phyloP scores from a whole-genome alignment of 176 grass and related monocot species.

The Hsuehochloa calcarea region DNA sequence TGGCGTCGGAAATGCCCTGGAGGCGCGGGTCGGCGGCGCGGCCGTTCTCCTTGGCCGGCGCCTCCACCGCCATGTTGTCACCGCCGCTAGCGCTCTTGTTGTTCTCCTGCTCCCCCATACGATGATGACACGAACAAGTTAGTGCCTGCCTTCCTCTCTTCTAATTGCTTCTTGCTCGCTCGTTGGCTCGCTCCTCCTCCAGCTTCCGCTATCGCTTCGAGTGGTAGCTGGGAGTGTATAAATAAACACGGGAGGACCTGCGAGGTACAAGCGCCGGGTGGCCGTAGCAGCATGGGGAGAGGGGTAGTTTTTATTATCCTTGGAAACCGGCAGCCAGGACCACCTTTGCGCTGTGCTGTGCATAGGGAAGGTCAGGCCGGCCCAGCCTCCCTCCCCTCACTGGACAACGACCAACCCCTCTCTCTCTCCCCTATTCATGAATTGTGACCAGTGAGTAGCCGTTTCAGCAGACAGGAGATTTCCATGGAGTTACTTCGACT shows the following conservation, averaged over 20 bases:
- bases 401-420: not conserved
- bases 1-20: slow-evolving; percentile 70
- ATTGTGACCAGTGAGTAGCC: not conserved
- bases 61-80: not conserved
- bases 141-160: not conserved
- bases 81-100: not conserved
- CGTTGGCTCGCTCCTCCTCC: not conserved
- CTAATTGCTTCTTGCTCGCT: not conserved
- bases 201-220: slow-evolving; percentile 31
- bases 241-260: slow-evolving; percentile 7
- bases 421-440: not conserved
- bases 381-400: not conserved
- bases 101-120: slow-evolving; percentile 48
- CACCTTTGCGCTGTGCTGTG: not conserved
- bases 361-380: not conserved
- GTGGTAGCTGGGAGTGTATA: slow-evolving; percentile 30
- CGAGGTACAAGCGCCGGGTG: slow-evolving; percentile 25
- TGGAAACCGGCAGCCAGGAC: slow-evolving; percentile 38
- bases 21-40: slow-evolving; percentile 61
- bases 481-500: not conserved
- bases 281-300: slow-evolving; percentile 6
- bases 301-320: slow-evolving; percentile 30
- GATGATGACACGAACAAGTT: not conserved
- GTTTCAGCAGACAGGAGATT: slow-evolving; percentile 3
- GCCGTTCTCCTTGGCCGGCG: slow-evolving; percentile 29